These are phyloP conservation scores for Xylariaceae sp. DNA, from an alignment of 2,329 filamentous ascomycete genomes.

Conservation along the genomic window DNA sequence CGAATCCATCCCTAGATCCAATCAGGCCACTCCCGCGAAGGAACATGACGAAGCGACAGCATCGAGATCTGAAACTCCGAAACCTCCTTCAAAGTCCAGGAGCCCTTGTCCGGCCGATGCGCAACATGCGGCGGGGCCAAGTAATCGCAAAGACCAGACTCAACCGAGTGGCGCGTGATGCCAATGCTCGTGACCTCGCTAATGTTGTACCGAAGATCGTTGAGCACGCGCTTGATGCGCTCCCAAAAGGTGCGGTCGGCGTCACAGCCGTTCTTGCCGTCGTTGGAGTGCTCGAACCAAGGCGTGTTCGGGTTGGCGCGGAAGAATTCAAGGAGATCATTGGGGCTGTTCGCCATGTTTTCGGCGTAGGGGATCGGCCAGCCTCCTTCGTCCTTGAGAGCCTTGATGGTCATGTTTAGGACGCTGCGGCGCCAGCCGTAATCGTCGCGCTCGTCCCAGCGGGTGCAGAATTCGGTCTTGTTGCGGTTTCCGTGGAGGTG, in stretches of 20 bases:
- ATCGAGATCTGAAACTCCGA: constrained; percentile 3
- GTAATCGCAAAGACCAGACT: constrained; percentile 8
- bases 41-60: background rate
- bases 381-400: constrained; percentile 1
- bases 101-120: background rate
- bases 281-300: constrained; percentile 4
- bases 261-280: constrained; percentile 4
- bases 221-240: constrained; percentile 7
- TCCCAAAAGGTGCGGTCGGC: constrained; percentile 9
- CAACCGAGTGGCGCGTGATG: constrained; percentile 2
- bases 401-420: background rate
- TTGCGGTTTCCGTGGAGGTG: constrained; percentile 10
- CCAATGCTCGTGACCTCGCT: background rate
- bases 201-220: background rate
- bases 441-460: constrained; percentile 12
- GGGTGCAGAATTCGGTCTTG: constrained; percentile 2
- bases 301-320: constrained; percentile 12
- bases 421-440: constrained; percentile 9
- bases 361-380: constrained; percentile 13
- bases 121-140: background rate
- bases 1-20: background rate
- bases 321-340: constrained; percentile 4
- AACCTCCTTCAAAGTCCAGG: constrained; percentile 11
- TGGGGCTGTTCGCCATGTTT: constrained; percentile 6
- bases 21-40: background rate